A percentile compares a stretch with the other conserved stretches of the same genome.
Evolutionary conservation across 2,329 filamentous ascomycete species (phyloP).

Genomic region (Alternaria panax): DNA sequence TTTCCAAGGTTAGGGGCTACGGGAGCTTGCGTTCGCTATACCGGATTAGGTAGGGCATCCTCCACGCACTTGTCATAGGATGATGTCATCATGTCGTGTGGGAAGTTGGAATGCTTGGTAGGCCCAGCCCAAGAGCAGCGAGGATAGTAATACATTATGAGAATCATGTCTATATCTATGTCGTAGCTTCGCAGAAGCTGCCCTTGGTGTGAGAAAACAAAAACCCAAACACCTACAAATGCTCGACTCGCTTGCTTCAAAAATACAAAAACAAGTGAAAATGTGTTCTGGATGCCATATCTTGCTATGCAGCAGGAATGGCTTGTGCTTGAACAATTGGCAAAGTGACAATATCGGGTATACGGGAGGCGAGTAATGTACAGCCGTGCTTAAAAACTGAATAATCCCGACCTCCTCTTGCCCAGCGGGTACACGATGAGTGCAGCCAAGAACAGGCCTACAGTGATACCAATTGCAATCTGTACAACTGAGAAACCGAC

Average conservation of each 20-base stretch:
- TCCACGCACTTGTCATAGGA: not conserved
- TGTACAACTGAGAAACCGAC: constrained; percentile 59
- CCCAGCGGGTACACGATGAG: constrained; percentile 59
- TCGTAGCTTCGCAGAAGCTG: constrained; percentile 9
- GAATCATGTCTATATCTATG: not conserved
- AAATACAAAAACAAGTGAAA: constrained; percentile 1
- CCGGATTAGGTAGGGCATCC: not conserved
- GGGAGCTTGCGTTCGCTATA: not conserved
- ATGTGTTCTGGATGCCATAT: not conserved
- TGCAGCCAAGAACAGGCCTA: constrained; percentile 58
- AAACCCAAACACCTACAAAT: constrained; percentile 10
- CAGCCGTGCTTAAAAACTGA: constrained; percentile 37
- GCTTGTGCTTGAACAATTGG: not conserved
- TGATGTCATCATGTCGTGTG: not conserved
- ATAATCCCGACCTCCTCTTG: constrained; percentile 54
- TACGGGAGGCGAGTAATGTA: not conserved
- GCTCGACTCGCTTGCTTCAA: constrained; percentile 12
- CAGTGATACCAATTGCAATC: constrained; percentile 61
- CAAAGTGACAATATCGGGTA: not conserved
- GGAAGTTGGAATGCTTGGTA: not conserved
- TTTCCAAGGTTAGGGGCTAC: not conserved
- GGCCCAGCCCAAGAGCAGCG: not conserved
- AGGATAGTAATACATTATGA: not conserved
- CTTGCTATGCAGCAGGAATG: not conserved
- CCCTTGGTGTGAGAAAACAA: not conserved